Base-by-base conservation (phyloP, 768 basidiomycete genomes). In the Trametes elegans region DNA sequence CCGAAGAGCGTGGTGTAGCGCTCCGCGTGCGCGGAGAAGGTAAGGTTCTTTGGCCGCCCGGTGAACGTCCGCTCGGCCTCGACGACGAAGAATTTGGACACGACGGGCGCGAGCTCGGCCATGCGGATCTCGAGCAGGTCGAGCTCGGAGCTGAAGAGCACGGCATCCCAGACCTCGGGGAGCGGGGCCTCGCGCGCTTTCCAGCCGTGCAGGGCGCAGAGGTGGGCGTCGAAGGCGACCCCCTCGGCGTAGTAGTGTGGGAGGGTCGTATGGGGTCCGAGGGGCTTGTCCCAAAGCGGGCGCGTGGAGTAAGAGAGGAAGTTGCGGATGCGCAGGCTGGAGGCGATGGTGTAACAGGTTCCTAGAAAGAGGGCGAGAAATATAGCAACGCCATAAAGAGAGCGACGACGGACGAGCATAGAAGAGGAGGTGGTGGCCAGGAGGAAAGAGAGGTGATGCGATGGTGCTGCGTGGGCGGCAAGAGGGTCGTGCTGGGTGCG, bases 61-160 rank as follows among this genome's bases (percentile, higher is more conserved):
- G 83, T 84, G 66, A 85, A 84, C 13, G 82, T 85, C 16, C 58
- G 60, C 62, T 82, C 81, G 44, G 79, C 80, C 64, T 85, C 83
- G 47, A 85, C 71, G 62, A 87, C 77, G 64, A 84, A 75, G 70
- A 85, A 84, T 19, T 75, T 71, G 65, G 82, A 79, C 24, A 84
- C 82, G 42, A 81, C 73, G 5, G 75, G 66, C 53, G 78, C 76
- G 46, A 85, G 74, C 66, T 87, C 85, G 68, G 82, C 71, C 70
- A 85, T 68, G 19, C 85, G 77, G 49, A 85, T 78, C 65, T 85
- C 83, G 44, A 85, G 66, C 24, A 87, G 70, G 62, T 85, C 85
- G 28, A 85, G 69, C 63, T 87, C 84, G 55, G 76, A 82, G 72
- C 78, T 81, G 74, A 85, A 79, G 49, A 87, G 70, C 38, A 84